Base-by-base conservation (phyloP, 768 basidiomycete genomes). In the Dentipellis sp. region DNA sequence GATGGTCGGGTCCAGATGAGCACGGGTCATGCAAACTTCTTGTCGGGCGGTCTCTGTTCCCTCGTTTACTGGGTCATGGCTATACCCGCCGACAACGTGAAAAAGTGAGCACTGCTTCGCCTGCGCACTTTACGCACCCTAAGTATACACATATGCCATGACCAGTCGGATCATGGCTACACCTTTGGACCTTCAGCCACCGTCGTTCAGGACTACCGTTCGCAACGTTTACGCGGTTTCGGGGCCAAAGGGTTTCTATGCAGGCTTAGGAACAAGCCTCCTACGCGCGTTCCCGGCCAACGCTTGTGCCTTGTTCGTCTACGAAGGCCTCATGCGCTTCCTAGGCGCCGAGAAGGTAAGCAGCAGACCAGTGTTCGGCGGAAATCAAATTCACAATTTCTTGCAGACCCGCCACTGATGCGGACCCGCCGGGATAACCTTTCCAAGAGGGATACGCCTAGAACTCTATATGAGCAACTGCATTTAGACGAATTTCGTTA, bases 281-380 rank as follows among this genome's bases (percentile, higher is more conserved):
- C 68, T 90, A 57, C 75, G 88, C 58, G 86, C 89, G 17, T 86
- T 90, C 69, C 89, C 89, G 12, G 79, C 82, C 0, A 91, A 91
- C 66, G 87, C 88, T 0, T 84, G 81, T 50, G 89, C 88, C 0
- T 75, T 86, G 50, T 87, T 86, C 62, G 88, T 89, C 2, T 91
- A 87, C 67, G 88, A 90, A 70, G 84, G 81, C 40, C 74, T 83
- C 23, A 82, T 91, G 81, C 71, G 81, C 57, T 55, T 73, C 23
- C 63, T 86, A 52, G 82, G 80, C 38, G 85, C 88, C 14, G 84
- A 87, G 67, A 77, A 84, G 77, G 84, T 82, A 61, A 58, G 66
- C 53, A 38, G 37, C 55, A 17, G 54, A 56, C 56, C 34, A 23
- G 17, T 38, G 8, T 14, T 29, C 11, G 53, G 21, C 11, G 17